Conservation (phyloP, 75 land plant genomes). For the Pseudotsuga menziesii region DNA sequence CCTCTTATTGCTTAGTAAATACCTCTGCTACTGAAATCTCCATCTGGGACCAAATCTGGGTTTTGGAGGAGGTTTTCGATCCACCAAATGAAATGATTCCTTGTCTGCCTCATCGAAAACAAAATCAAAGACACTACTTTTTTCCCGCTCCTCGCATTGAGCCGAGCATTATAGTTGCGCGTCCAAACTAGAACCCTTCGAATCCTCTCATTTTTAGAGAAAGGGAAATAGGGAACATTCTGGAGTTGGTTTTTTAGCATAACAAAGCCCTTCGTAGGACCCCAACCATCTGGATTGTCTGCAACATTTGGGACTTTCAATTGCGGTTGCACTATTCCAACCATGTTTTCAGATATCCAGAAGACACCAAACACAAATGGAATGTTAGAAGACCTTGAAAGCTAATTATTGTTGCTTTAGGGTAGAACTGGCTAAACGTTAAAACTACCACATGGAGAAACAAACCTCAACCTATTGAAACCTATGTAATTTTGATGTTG, state of each 20-base stretch:
- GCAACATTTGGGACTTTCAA: slow-evolving; percentile 58
- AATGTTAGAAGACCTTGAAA: no score
- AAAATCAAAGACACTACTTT: slow-evolving; percentile 68
- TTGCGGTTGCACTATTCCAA: no score
- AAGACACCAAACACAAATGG: no score
- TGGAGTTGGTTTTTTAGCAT: slow-evolving; percentile 35
- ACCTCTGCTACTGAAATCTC: slow-evolving; percentile 51
- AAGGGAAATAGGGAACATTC: slow-evolving; percentile 89
- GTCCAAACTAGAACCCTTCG: slow-evolving; percentile 97
- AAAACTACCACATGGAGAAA: no score
- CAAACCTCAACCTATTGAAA: no score
- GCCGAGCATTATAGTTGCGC: slow-evolving; percentile 23
- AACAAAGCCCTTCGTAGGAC: slow-evolving; percentile 61
- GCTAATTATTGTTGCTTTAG: no score
- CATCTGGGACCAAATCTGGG: slow-evolving; percentile 75
- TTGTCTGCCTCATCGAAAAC: slow-evolving; percentile 67
- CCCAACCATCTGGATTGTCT: slow-evolving; percentile 95
- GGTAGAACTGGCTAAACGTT: no score
- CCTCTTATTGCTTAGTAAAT: no score
- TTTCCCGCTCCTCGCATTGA: slow-evolving; percentile 10
- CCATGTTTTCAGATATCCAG: no score
- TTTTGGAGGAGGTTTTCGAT: slow-evolving; percentile 77
- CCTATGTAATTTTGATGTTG: no score
- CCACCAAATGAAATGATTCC: slow-evolving; percentile 72
- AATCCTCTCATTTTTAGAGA: slow-evolving; percentile 83